Evolutionary conservation across 768 basidiomycete species (phyloP).

Genomic region (Austroboletus festivus): DNA sequence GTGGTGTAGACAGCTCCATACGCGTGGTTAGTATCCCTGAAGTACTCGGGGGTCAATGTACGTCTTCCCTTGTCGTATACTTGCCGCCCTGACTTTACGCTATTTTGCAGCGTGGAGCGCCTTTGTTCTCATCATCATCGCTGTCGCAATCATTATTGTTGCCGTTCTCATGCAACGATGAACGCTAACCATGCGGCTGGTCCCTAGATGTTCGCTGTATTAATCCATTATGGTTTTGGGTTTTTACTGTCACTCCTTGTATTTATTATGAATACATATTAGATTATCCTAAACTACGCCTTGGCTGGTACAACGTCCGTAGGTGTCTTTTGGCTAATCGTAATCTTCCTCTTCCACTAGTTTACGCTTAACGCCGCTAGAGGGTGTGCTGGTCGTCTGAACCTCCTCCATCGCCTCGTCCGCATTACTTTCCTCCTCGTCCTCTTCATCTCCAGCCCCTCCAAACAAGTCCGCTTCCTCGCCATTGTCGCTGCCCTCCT

Average conservation of each 20-base stretch:
- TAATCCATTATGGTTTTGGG: no score
- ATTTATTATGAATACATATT: conserved; percentile 33
- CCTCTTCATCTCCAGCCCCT: conserved; percentile 71
- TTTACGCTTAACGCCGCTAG: conserved; percentile 72
- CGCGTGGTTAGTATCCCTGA: conserved; percentile 75
- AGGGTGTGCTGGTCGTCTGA: conserved; percentile 47
- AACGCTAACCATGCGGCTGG: not conserved
- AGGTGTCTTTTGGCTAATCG: conserved; percentile 41
- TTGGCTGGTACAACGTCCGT: not conserved
- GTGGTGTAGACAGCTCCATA: conserved; percentile 86
- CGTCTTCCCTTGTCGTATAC: conserved; percentile 28
- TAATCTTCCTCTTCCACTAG: conserved; percentile 87
- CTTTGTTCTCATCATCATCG: conserved; percentile 39
- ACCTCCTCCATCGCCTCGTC: conserved; percentile 81
- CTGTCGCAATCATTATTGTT: conserved; percentile 41
- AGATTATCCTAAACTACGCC: conserved; percentile 19
- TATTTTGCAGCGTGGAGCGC: conserved; percentile 36
- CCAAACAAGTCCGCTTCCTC: conserved; percentile 76
- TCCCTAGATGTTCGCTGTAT: no score
- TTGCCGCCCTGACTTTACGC: conserved; percentile 30
- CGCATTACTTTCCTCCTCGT: conserved; percentile 49
- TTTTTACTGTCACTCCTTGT: conserved; percentile 10
- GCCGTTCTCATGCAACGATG: conserved; percentile 39
- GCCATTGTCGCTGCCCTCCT: conserved; percentile 67
- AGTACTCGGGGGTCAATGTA: conserved; percentile 49